Conservation (phyloP, 306 rosid species). For the Hylodesmum podocarpum region DNA sequence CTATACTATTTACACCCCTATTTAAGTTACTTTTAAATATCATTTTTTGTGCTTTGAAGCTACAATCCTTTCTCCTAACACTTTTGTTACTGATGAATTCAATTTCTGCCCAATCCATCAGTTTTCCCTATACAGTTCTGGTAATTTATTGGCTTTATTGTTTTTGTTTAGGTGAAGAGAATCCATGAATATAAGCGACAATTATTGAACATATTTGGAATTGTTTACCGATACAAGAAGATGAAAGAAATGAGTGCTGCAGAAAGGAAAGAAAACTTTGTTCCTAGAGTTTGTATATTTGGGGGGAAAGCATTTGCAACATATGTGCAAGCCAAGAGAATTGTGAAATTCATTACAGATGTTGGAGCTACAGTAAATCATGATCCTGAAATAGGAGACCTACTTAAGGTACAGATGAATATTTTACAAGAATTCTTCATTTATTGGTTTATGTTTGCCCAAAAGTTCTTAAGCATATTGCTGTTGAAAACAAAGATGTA, state of each 20-base stretch:
- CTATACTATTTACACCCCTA: neutral
- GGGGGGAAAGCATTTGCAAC: slow-evolving; percentile 98
- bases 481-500: neutral
- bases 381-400: slow-evolving; percentile 95
- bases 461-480: neutral
- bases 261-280: slow-evolving; percentile 66
- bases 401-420: slow-evolving; percentile 68
- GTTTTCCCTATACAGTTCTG: slow-evolving; percentile 14
- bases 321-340: slow-evolving; percentile 95
- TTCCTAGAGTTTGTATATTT: slow-evolving; percentile 96
- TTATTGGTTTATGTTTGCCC: slow-evolving; percentile 2
- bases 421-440: slow-evolving; percentile 1
- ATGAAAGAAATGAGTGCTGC: slow-evolving; percentile 90
- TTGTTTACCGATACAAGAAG: slow-evolving; percentile 93
- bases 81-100: slow-evolving; percentile 8
- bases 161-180: slow-evolving; percentile 82
- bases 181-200: slow-evolving; percentile 98
- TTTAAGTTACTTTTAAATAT: neutral
- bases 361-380: slow-evolving; percentile 80
- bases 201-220: slow-evolving; percentile 82
- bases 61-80: neutral
- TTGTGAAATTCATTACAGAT: slow-evolving; percentile 94
- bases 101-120: slow-evolving; percentile 5
- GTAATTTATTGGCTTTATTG: slow-evolving; percentile 7
- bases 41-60: slow-evolving; percentile 19